phyloP scores from a whole-genome alignment of 495 filamentous ascomycete species.

The Ramalina intermedia region DNA sequence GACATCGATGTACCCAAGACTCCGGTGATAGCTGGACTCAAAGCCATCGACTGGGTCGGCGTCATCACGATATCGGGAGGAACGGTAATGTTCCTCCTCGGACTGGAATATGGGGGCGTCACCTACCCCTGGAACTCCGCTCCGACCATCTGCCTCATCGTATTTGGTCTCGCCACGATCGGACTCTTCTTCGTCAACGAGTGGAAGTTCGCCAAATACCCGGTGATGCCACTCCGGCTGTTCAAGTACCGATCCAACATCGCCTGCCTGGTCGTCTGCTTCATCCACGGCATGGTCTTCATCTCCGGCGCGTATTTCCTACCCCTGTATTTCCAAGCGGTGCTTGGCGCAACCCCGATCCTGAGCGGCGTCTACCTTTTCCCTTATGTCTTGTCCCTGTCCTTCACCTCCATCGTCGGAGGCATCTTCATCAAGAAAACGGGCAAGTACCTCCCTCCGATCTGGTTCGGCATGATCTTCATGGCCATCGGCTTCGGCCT shows the following conservation, averaged over 20 bases:
- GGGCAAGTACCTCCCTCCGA: conserved; percentile 33
- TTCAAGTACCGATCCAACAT: conserved; percentile 38
- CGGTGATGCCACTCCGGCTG: conserved; percentile 54
- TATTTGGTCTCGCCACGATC: conserved; percentile 47
- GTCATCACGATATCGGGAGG: conserved; percentile 45
- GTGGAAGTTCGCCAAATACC: conserved; percentile 49
- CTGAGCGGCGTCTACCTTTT: conserved; percentile 68
- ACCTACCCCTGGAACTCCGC: conserved; percentile 49
- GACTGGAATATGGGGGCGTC: conserved; percentile 54
- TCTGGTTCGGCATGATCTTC: conserved; percentile 34
- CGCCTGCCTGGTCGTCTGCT: conserved; percentile 24
- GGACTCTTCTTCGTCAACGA: conserved; percentile 50
- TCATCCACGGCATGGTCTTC: conserved; percentile 29
- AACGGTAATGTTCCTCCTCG: conserved; percentile 57
- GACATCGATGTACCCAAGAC: conserved; percentile 59
- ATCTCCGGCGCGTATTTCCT: conserved; percentile 34
- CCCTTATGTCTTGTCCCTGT: conserved; percentile 57
- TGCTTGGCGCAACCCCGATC: conserved; percentile 57
- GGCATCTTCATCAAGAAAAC: conserved; percentile 66
- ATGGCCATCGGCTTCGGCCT: conserved; percentile 41
- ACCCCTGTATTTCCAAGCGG: conserved; percentile 41
- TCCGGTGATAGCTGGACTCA: conserved; percentile 47
- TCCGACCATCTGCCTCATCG: conserved; percentile 52
- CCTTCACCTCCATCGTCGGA: conserved; percentile 44
- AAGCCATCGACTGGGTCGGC: conserved; percentile 58